Evolutionary conservation across 306 rosid genomes (phyloP).

Genomic region (Fagus sylvatica): DNA sequence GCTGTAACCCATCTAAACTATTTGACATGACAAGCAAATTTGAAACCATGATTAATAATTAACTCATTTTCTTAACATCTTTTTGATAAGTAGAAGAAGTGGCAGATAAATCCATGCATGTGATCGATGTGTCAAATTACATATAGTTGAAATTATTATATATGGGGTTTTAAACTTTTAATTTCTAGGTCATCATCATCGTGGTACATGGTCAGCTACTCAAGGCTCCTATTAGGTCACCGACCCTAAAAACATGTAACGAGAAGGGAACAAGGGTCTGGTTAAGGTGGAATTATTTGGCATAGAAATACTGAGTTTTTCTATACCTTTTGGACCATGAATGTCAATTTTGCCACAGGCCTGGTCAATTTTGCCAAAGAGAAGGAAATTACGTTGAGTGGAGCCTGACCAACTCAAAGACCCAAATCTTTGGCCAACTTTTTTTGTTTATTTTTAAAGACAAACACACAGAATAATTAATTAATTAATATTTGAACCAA

Average conservation of each 20-base stretch:
- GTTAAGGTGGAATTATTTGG: conserved; percentile 12
- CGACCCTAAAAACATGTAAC: conserved; percentile 44
- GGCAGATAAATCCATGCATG: background rate
- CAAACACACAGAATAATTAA: conserved; percentile 3
- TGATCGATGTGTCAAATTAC: background rate
- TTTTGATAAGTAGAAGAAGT: background rate
- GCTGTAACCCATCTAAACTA: conserved; percentile 35
- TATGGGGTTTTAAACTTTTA: too few species aligned
- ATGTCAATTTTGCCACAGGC: conserved; percentile 25
- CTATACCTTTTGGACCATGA: conserved; percentile 10
- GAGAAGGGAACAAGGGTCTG: conserved; percentile 28
- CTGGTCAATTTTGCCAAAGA: conserved; percentile 42
- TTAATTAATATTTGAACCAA: background rate
- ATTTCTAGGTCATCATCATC: background rate
- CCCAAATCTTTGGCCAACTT: background rate
- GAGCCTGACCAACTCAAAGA: conserved; percentile 16
- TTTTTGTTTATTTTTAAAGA: conserved; percentile 11
- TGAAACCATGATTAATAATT: too few species aligned
- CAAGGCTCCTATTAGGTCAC: conserved; percentile 30
- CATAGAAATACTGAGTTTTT: background rate
- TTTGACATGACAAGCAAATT: background rate
- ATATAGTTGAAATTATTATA: background rate
- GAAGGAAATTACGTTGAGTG: background rate
- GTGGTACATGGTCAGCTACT: conserved; percentile 13
- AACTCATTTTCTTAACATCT: too few species aligned